These are phyloP conservation scores for Phytophthora palmivora DNA, from an alignment of 352 stramenopile genomes.

Conservation along the genomic window DNA sequence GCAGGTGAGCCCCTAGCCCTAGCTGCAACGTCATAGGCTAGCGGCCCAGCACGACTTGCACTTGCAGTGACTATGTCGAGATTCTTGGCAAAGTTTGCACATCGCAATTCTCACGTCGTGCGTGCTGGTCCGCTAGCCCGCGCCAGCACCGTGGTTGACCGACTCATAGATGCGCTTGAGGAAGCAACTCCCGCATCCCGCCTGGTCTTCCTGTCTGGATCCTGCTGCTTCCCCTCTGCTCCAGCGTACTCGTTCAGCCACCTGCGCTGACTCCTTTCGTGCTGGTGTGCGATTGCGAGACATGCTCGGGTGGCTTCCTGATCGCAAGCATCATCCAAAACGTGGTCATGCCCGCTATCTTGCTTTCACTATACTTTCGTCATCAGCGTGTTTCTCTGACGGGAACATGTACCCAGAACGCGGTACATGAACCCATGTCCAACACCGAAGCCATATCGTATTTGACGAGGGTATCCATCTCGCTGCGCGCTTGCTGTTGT, in stretches of 20 bases:
- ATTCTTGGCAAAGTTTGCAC: conserved; percentile 10
- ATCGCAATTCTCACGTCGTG: neutral
- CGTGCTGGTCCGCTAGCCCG: conserved; percentile 14
- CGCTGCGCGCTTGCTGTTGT: no score
- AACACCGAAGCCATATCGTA: conserved; percentile 23
- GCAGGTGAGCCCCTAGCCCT: conserved; percentile 26
- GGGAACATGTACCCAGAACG: neutral
- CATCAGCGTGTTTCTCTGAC: neutral
- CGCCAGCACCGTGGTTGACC: conserved; percentile 17
- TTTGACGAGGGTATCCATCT: conserved; percentile 26
- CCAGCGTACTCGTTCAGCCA: no score
- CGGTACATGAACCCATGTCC: neutral
- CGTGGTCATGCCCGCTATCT: conserved; percentile 3
- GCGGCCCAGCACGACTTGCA: conserved; percentile 1
- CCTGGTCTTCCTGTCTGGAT: conserved; percentile 35
- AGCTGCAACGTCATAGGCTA: conserved; percentile 6
- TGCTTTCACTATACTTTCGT: conserved; percentile 25
- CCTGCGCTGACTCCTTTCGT: no score
- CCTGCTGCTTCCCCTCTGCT: conserved; percentile 34
- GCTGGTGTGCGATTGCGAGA: neutral
- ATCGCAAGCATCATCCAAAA: conserved; percentile 8
- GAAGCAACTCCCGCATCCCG: conserved; percentile 21
- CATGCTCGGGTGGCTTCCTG: conserved; percentile 17
- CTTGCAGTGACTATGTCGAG: conserved; percentile 6
- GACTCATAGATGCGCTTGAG: neutral